Base-by-base conservation (phyloP, 2,329 filamentous ascomycete genomes). In the Cadophora sp. region DNA sequence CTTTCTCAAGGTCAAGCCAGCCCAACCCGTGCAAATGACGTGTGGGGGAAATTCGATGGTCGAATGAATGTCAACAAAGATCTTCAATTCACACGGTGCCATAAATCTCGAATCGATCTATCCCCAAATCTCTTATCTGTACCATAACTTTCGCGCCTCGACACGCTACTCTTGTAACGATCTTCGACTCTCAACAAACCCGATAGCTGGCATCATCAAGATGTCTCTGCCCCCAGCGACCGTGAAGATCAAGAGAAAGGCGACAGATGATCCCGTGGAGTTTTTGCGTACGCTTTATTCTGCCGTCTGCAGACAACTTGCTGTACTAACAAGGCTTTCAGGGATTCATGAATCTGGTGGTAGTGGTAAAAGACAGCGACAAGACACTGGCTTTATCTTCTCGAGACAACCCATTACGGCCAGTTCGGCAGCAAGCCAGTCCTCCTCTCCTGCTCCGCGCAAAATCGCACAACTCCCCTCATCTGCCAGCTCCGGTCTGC, bases 181-280 rank as follows among this genome's bases (percentile, higher is more conserved):
- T 14, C 11, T 27, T 46, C 58, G 24, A 27, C 14, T 5, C 26
- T 22, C 24, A 29, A 27, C 37, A 46, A 46, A 27, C 31, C 29
- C 6, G 27, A 29, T 12, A 24, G 22, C 51, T 24, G 55, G 55
- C n/a, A 24, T 11, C 27, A 14, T 43, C 65, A 66, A n/a, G 64
- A 77, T 77, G 75, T 74, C 75, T 71, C 67, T 77, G 19, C 77
- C 77, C 53, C 77, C 77, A 34, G 67, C 56, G 19, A 73, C 71
- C 8, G 69, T 79, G n/a, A 72, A 73, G 29, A 75, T 79, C 68
- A 79, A 79, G 71, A 71, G 77, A 51, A 79, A 77, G 68, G 68
- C 69, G 26, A 77, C 73, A 11, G 77, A 78, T 60, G 74, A 77
- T 19, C 77, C 77, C 19, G 74, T 78, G 29, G 76, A 78, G 5